Percentiles rank a stretch among this genome's conserved stretches.
phyloP scores from a whole-genome alignment of 148 eudicot genomes.

The Selenicereus undatus region DNA sequence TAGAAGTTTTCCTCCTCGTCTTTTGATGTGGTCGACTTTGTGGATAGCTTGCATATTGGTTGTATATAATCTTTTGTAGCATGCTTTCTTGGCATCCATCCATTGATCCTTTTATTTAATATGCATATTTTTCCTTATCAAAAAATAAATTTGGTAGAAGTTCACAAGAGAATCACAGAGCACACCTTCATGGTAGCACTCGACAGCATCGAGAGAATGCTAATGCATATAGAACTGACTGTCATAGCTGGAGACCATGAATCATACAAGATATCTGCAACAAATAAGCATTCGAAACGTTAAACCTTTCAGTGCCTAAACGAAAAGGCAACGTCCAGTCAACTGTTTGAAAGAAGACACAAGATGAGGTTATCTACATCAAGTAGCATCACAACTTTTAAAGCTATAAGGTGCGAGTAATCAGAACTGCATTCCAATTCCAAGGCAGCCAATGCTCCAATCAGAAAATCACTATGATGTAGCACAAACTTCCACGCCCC shows the following conservation, averaged over 20 bases:
- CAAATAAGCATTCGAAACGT: not conserved
- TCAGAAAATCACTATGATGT: not conserved
- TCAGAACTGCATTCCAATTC: not conserved
- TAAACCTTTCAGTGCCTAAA: not conserved
- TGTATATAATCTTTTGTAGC: no score
- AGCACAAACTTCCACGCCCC: not conserved
- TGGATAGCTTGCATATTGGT: no score
- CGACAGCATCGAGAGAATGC: constrained; percentile 79
- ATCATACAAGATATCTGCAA: constrained; percentile 67
- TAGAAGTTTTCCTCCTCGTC: no score
- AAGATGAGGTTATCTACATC: not conserved
- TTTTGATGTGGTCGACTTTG: no score
- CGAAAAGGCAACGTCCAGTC: not conserved
- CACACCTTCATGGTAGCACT: constrained; percentile 59
- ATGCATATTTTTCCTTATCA: no score
- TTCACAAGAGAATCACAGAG: constrained; percentile 10
- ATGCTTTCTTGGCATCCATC: no score
- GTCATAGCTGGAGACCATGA: constrained; percentile 89
- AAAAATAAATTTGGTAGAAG: no score
- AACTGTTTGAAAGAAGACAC: constrained; percentile 1
- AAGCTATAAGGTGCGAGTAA: not conserved
- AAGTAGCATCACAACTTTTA: not conserved
- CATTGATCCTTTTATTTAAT: no score
- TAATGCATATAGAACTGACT: constrained; percentile 68
- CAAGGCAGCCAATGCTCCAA: not conserved